These are phyloP conservation scores for Fonsecaea pedrosoi DNA, from an alignment of 2,329 filamentous ascomycete species.

Conservation along the genomic window DNA sequence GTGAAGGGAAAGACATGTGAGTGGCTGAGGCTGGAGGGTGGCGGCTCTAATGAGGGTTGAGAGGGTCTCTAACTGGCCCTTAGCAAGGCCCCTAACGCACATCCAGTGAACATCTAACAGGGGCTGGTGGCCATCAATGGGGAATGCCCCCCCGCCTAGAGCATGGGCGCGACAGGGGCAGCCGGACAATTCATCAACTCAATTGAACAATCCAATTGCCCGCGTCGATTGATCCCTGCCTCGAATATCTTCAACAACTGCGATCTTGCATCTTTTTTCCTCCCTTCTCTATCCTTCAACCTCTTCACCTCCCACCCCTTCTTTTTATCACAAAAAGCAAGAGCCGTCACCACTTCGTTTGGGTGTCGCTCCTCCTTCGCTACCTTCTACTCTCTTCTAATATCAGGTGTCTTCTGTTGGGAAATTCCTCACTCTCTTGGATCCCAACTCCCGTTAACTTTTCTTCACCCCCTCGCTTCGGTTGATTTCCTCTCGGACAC, in stretches of 20 bases:
- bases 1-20: background rate
- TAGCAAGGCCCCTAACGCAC: background rate
- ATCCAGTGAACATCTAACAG: background rate
- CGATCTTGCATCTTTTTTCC: constrained; percentile 9
- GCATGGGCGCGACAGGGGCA: background rate
- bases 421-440: constrained; percentile 35
- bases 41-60: constrained; percentile 3
- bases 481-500: constrained; percentile 9
- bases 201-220: background rate
- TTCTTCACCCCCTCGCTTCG: constrained; percentile 12
- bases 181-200: constrained; percentile 6
- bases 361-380: constrained; percentile 41
- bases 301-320: constrained; percentile 14
- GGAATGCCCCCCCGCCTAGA: background rate
- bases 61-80: constrained; percentile 1
- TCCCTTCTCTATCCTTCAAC: constrained; percentile 12
- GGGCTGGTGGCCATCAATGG: constrained; percentile 9
- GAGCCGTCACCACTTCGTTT: constrained; percentile 39
- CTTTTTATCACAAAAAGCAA: constrained; percentile 30
- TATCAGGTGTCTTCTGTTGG: constrained; percentile 32
- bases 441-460: constrained; percentile 27
- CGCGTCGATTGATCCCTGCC: constrained; percentile 4
- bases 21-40: constrained; percentile 11
- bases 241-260: constrained; percentile 6
- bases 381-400: constrained; percentile 37